Evolutionary conservation across 1,139 yeast species (phyloP).

Genomic region (Citeromyces hawaiiensis): DNA sequence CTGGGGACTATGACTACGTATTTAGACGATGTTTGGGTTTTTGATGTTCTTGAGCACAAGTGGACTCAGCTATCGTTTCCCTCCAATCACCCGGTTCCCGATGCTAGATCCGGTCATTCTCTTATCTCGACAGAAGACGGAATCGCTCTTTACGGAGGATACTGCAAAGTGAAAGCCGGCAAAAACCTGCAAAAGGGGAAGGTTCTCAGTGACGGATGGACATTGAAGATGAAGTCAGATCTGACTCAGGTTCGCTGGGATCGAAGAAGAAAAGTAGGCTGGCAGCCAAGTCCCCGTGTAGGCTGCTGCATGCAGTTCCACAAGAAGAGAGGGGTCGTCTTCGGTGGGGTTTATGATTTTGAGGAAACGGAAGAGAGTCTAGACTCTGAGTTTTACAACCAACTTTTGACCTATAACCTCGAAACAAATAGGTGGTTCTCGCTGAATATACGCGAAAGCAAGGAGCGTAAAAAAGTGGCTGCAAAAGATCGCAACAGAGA

Average conservation of each 20-base stretch:
- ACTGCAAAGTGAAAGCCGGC: conserved; percentile 82
- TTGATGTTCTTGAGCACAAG: conserved; percentile 78
- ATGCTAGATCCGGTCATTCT: conserved; percentile 90
- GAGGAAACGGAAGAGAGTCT: conserved; percentile 92
- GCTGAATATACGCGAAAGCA: conserved; percentile 49
- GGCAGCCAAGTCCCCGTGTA: conserved; percentile 84
- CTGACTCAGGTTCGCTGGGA: conserved; percentile 77
- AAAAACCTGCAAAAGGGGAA: conserved; percentile 89
- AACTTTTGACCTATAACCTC: conserved; percentile 67
- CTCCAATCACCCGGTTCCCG: conserved; percentile 68
- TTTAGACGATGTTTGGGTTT: conserved; percentile 79
- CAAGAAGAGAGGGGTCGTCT: conserved; percentile 83
- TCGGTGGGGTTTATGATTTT: conserved; percentile 92
- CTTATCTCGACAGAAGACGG: conserved; percentile 76
- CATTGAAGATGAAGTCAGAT: conserved; percentile 77
- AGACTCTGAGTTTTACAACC: conserved; percentile 76
- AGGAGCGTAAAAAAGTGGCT: conserved; percentile 22
- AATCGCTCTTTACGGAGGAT: conserved; percentile 84
- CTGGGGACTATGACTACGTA: conserved; percentile 76
- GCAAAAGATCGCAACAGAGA: conserved; percentile 47
- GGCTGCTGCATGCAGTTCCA: conserved; percentile 87
- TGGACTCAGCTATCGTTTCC: conserved; percentile 91
- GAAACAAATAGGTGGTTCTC: conserved; percentile 88
- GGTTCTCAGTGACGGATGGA: conserved; percentile 82
- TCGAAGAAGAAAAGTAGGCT: conserved; percentile 79